phyloP scores from a whole-genome alignment of 2,329 filamentous ascomycete species.

The Trichoderma sp. region DNA sequence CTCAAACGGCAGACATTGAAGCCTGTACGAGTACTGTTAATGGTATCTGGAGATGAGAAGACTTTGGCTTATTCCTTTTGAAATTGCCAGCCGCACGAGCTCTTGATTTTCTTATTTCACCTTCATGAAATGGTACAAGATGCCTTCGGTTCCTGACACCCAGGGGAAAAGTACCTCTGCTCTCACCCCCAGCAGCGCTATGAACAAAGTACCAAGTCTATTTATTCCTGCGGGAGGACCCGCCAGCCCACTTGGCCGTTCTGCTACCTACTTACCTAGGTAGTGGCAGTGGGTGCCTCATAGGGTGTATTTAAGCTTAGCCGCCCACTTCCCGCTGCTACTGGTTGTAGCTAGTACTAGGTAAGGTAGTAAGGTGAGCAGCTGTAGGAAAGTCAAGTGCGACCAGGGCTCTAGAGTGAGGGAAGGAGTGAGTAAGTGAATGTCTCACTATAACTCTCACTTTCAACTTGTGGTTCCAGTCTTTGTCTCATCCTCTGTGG shows the following conservation, averaged over 20 bases:
- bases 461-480: no score
- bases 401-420: no score
- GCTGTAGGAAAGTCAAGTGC: neutral
- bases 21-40: neutral
- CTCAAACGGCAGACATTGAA: neutral
- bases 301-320: no score
- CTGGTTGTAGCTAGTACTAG: neutral
- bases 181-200: no score
- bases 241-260: neutral
- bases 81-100: neutral
- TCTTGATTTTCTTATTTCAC: neutral
- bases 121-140: neutral
- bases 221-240: neutral
- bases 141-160: neutral
- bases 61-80: neutral
- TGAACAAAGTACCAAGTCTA: neutral
- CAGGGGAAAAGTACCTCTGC: neutral
- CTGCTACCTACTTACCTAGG: no score
- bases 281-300: no score
- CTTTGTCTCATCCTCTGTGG: no score
- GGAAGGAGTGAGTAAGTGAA: no score
- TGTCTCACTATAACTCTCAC: no score
- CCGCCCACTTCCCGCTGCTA: conserved; percentile 2
- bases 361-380: neutral
- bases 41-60: neutral